Evolutionary conservation across 306 rosid species (phyloP).

Genomic region (Quercus rubra): DNA sequence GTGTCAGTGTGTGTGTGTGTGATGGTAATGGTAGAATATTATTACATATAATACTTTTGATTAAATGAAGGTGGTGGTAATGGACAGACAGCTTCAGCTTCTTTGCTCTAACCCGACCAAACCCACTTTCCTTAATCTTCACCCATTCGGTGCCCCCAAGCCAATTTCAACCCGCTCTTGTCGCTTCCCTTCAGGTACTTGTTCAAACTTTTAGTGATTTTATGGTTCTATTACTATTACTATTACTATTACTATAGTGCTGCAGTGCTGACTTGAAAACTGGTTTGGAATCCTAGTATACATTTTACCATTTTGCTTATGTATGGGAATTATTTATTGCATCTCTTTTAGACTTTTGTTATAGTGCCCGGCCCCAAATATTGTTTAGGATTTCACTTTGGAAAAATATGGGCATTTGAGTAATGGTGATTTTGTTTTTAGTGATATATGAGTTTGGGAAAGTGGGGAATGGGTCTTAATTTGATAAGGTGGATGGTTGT

Average conservation of each 20-base stretch:
- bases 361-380: too few relatives aligned
- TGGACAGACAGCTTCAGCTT: conserved; percentile 48
- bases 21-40: too few relatives aligned
- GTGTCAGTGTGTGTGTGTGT: not conserved
- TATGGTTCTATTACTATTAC: not conserved
- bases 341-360: too few relatives aligned
- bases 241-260: not conserved
- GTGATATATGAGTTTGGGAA: not conserved
- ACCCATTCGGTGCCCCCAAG: not conserved
- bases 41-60: not conserved
- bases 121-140: conserved; percentile 20
- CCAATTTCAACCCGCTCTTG: not conserved
- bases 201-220: not conserved
- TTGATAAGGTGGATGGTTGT: not conserved
- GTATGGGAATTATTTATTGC: too few relatives aligned
- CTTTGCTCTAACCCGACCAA: conserved; percentile 32
- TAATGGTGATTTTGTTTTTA: not conserved
- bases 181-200: conserved; percentile 28
- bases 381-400: not conserved
- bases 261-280: not conserved
- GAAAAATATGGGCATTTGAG: not conserved
- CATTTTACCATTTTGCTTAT: not conserved
- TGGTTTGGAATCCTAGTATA: not conserved
- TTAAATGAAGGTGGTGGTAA: conserved; percentile 43
- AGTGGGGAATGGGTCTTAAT: not conserved